Evolutionary conservation across 78 protist species (phyloP).

Genomic region (Mantamonas sphyraenae): DNA sequence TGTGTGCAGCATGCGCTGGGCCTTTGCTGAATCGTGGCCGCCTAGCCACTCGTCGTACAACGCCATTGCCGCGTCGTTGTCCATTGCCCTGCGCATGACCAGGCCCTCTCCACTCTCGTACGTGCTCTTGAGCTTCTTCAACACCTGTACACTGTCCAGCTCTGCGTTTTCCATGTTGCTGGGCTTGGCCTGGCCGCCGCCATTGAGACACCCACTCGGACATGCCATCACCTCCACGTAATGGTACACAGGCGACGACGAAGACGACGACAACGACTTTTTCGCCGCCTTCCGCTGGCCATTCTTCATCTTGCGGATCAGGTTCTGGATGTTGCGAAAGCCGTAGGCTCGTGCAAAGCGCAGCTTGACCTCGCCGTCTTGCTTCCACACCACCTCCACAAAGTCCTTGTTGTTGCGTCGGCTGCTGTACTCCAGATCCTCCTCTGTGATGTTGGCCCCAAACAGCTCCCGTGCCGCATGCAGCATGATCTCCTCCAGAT

Average conservation of each 20-base stretch:
- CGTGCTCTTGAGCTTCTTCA: neutral
- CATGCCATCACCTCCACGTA: constrained; percentile 86
- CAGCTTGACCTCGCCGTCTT: constrained; percentile 16
- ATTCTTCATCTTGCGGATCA: constrained; percentile 64
- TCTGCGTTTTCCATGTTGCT: neutral
- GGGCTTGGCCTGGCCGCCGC: constrained; percentile 48
- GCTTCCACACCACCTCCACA: constrained; percentile 2
- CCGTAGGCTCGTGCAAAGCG: constrained; percentile 69
- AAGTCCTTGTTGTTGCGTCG: constrained; percentile 12
- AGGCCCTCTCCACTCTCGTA: neutral
- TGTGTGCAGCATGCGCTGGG: neutral
- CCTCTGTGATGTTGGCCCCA: constrained; percentile 21
- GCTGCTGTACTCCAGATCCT: neutral
- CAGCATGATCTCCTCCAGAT: constrained; percentile 46
- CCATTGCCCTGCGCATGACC: too few relatives aligned
- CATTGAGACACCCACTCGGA: constrained; percentile 62
- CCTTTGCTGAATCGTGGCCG: neutral
- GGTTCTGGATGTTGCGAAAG: constrained; percentile 86
- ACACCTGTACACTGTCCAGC: neutral
- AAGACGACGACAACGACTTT: too few relatives aligned
- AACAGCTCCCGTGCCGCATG: constrained; percentile 64
- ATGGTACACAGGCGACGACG: too few relatives aligned
- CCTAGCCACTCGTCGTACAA: neutral
- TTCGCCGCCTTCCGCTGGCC: neutral
- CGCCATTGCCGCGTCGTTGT: neutral